Percentiles rank a stretch among this genome's conserved stretches.
Evolutionary conservation across 73 alveolate species (phyloP).

Genomic region (Halteria grandinella): DNA sequence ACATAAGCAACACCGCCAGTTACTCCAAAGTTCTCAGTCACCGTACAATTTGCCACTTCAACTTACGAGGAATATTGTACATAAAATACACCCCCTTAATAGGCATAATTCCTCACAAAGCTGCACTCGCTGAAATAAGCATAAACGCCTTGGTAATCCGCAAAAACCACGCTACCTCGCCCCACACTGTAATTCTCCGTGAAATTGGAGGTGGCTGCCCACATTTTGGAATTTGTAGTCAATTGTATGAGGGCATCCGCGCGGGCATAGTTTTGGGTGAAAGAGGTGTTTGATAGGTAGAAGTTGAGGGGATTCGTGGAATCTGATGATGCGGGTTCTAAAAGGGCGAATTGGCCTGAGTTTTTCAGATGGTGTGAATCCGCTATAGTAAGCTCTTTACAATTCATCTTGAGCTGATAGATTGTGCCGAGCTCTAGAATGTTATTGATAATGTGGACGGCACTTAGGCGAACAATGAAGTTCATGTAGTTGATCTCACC

Average conservation of each 20-base stretch:
- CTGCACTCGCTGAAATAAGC: conserved; percentile 23
- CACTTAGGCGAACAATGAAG: conserved; percentile 23
- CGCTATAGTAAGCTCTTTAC: conserved; percentile 6
- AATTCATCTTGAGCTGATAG: conserved; percentile 12
- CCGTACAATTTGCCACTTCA: conserved; percentile 5
- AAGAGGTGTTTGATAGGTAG: not conserved
- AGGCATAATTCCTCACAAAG: conserved; percentile 33
- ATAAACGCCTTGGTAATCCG: conserved; percentile 36
- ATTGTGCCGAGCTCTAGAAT: conserved; percentile 34
- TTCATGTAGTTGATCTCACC: conserved; percentile 33
- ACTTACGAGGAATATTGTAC: conserved; percentile 41
- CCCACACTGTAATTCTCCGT: conserved; percentile 41
- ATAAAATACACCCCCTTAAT: conserved; percentile 52
- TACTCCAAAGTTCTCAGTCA: conserved; percentile 36
- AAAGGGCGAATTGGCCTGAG: conserved; percentile 30
- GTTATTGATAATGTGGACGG: not conserved
- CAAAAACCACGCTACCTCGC: conserved; percentile 50
- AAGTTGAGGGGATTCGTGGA: conserved; percentile 16
- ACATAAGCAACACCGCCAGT: conserved; percentile 60
- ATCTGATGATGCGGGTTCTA: conserved; percentile 42
- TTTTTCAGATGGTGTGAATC: conserved; percentile 2
- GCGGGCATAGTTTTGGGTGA: conserved; percentile 16
- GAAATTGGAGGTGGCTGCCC: not conserved
- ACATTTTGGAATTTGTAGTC: conserved; percentile 43
- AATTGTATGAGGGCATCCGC: conserved; percentile 38